Evolutionary conservation across 306 rosid species (phyloP), one percentile per base, ranked within the genome.

Genomic region (Malus orientalis): DNA sequence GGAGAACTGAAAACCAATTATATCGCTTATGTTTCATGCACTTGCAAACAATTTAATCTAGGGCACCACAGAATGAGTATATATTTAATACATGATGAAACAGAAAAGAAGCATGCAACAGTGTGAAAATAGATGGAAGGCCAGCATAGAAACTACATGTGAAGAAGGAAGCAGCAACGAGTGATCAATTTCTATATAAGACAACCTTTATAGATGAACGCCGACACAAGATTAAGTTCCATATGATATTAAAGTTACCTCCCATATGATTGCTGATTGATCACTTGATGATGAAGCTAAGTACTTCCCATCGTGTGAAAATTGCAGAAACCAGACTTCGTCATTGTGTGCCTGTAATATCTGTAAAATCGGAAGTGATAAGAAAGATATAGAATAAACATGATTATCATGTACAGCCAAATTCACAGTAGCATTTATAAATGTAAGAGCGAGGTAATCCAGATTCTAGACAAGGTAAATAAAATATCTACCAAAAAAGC

Each of bases 251-350:
- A 76, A 32, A 22, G 64, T 84, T 86, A 95, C 98, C 98, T 92
- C 98, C 98, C 98, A 95, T 85, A 95, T 89, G 64, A 95, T 89
- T 67, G 96, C 89, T 71, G 96, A 84, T 76, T 73, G 86, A 80
- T 95, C 98, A 51, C 85, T 90, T 71, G 99, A 96, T 53, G 99
- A 88, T 70, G 99, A 92, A 76, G 99, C 99, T 79, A 96, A 86
- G 89, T 88, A 90, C 64, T 89, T 89, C 59, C 99, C 98, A 74
- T 89, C 78, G 74, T 92, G 96, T 49, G 99, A 96, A 91, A 96
- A 96, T 81, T 91, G 88, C 84, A 96, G 86, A 81, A 87, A 91
- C 99, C 97, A 96, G 63, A 96, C 93, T 82, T 96, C 99, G 79
- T 91, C 96, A 58, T 70, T 84, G 82, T 96, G 99, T 69, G 80